Base-by-base conservation (phyloP, 2,329 filamentous ascomycete species). In the Aspergillus luchuensis region DNA sequence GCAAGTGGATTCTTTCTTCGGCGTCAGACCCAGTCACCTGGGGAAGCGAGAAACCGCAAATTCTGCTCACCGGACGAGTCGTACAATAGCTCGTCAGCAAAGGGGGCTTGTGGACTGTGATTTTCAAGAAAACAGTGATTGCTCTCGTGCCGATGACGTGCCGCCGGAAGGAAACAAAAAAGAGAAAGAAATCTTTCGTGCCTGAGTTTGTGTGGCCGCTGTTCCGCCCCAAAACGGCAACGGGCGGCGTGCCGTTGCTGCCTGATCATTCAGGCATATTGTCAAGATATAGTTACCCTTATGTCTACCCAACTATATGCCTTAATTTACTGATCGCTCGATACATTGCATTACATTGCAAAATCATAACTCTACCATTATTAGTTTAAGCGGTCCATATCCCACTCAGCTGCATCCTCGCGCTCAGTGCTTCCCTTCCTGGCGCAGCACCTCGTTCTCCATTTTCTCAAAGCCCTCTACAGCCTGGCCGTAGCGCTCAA, bases 401-500 rank as follows among this genome's bases (percentile, higher is more conserved):
- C 10, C 19, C 41, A 13, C 8, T 21, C 21, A 21, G 11, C 19
- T 45, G 15, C 6, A 21, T 21, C 41, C 10, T 33, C n/a, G 30
- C 8, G 25, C 47, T n/a, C n/a, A 17, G 15, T 15, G 15, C 53
- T 56, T 56, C 39, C 53, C 64, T 50, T 69, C 73, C 60, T 75
- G 65, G 71, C 76, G 72, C 72, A 95, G 74, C 41, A 94, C 85
- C 71, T 77, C 78, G 66, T 80, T 73, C 80, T 97, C 92, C 84
- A 94, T 89, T 76, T 83, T 80, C 69, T 88, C 87, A 78, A 97
- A 96, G 0, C 89, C 90, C 54, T 85, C 84, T 45, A 97, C 76
- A 10, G 93, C 90, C 49, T 84, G 81, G 0, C 91, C 92, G 76
- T 98, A 98, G 74, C 79, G 79, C 74, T 91, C 86, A 79, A 91